phyloP scores from a whole-genome alignment of 495 filamentous ascomycete genomes.

The Glutinoglossum americanum region DNA sequence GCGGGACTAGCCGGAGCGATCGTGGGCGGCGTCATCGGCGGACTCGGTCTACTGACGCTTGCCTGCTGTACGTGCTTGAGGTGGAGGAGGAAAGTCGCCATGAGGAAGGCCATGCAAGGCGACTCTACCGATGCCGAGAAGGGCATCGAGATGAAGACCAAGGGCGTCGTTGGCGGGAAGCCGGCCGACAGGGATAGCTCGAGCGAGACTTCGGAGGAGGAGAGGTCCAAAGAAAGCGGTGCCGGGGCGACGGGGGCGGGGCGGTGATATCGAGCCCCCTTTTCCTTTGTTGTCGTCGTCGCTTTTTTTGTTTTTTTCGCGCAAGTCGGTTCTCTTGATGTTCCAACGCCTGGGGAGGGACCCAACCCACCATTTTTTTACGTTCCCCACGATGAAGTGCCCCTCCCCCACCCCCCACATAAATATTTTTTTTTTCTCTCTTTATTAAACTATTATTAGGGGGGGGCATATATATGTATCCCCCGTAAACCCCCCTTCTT shows the following conservation, averaged over 20 bases:
- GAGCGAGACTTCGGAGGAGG: not conserved
- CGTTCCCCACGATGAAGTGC: too few species aligned
- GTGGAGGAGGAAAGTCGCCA: not conserved
- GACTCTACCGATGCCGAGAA: not conserved
- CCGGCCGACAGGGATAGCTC: not conserved
- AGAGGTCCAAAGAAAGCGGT: not conserved
- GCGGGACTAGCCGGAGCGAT: conserved; percentile 14
- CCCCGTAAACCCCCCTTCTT: too few species aligned
- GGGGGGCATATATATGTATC: too few species aligned
- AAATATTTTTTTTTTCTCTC: too few species aligned
- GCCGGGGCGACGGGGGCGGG: too few species aligned
- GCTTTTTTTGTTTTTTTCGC: not conserved
- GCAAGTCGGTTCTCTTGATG: too few species aligned
- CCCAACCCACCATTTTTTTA: too few species aligned
- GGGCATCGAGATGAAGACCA: not conserved
- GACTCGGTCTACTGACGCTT: conserved; percentile 7
- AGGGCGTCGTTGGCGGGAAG: not conserved
- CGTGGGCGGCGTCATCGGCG: conserved; percentile 15
- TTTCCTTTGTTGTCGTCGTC: not conserved
- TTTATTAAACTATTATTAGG: too few species aligned
- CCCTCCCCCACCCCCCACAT: too few species aligned
- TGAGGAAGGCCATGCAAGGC: not conserved
- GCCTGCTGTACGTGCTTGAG: not conserved
- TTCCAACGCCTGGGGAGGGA: too few species aligned
- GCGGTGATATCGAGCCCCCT: too few species aligned